Evolutionary conservation across 2,329 filamentous ascomycete species (phyloP).

Genomic region (Huntiella savannae): DNA sequence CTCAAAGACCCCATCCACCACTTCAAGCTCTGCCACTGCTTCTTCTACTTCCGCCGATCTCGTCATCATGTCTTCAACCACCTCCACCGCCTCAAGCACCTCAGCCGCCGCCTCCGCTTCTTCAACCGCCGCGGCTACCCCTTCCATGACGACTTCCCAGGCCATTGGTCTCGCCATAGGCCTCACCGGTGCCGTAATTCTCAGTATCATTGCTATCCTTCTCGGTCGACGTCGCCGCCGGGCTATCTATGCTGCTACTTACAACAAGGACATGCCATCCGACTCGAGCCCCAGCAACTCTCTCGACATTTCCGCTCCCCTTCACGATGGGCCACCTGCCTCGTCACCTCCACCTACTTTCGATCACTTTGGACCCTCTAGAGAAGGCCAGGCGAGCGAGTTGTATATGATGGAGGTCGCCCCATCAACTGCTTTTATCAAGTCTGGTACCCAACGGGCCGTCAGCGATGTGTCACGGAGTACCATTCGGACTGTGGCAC

Average conservation of each 20-base stretch:
- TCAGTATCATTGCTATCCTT: slow-evolving; percentile 30
- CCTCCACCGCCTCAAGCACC: slow-evolving; percentile 12
- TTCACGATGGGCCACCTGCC: slow-evolving; percentile 14
- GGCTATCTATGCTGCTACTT: slow-evolving; percentile 19
- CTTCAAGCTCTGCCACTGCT: slow-evolving; percentile 6
- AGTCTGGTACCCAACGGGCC: not conserved
- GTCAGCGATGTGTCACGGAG: too few relatives aligned
- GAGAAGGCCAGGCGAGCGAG: slow-evolving; percentile 4
- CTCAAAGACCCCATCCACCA: slow-evolving; percentile 1
- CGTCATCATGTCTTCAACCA: not conserved
- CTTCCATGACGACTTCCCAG: slow-evolving; percentile 22
- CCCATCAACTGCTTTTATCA: slow-evolving; percentile 13
- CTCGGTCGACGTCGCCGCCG: slow-evolving; percentile 25
- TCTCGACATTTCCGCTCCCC: slow-evolving; percentile 23
- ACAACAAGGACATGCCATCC: slow-evolving; percentile 17
- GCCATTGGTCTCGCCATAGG: slow-evolving; percentile 41
- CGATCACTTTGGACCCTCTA: slow-evolving; percentile 10
- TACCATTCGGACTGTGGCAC: too few relatives aligned
- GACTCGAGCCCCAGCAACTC: slow-evolving; percentile 15
- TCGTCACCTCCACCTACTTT: not conserved
- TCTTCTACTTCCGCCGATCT: not conserved
- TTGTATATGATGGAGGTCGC: slow-evolving; percentile 12
- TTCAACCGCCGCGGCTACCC: slow-evolving; percentile 5
- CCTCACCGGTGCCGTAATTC: slow-evolving; percentile 26
- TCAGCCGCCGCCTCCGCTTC: not conserved